Conservation (phyloP, 169 alveolate genomes). For the Babesia divergens region DNA sequence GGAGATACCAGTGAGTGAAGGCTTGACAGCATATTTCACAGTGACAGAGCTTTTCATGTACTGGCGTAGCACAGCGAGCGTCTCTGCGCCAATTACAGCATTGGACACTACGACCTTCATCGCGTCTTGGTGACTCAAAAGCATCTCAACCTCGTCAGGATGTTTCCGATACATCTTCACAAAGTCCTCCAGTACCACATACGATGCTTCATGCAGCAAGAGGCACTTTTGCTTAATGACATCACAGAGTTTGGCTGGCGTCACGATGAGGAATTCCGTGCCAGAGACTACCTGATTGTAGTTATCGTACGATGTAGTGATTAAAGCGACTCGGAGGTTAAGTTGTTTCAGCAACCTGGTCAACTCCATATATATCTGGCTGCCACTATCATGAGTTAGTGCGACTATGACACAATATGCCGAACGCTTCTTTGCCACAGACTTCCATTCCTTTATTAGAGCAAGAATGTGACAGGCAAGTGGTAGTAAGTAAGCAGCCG, state of each 20-base stretch:
- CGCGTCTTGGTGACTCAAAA: conserved; percentile 1
- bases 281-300: conserved; percentile 27
- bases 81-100: neutral
- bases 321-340: conserved; percentile 10
- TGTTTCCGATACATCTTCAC: conserved; percentile 12
- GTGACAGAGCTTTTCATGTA: conserved; percentile 12
- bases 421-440: conserved; percentile 38
- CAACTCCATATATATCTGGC: conserved; percentile 19
- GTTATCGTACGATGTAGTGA: conserved; percentile 26
- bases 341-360: conserved; percentile 26
- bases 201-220: neutral
- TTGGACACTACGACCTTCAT: conserved; percentile 5
- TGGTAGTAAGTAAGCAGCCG: conserved; percentile 86
- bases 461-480: conserved; percentile 38
- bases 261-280: conserved; percentile 31
- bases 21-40: neutral
- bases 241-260: conserved; percentile 23
- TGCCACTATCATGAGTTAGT: conserved; percentile 37
- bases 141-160: conserved; percentile 2
- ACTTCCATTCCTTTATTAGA: conserved; percentile 23
- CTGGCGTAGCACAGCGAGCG: neutral
- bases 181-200: conserved; percentile 7
- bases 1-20: neutral
- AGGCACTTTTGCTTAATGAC: neutral
- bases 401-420: conserved; percentile 33